Evolutionary conservation across 345 rosid genomes (phyloP), one percentile per base, ranked within the genome.

Genomic region (Iberis pinnata): DNA sequence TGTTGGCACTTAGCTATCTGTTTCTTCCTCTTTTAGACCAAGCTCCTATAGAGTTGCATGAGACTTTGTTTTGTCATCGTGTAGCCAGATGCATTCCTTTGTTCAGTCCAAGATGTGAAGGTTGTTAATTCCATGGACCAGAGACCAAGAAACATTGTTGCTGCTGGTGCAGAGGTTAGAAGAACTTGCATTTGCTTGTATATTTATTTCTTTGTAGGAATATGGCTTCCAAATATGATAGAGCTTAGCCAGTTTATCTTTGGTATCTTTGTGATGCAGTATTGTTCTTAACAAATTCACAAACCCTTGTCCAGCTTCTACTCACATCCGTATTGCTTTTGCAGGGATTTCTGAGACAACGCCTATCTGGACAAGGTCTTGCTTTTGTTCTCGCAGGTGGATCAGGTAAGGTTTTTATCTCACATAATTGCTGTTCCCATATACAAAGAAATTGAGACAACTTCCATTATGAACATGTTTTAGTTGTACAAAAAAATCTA

Each of bases 71-170:
- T 51, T 58, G 17, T 54, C 38, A 61, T 73, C 32, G n/a, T 83
- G 73, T 80, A 92, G 99, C 90, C 99, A 81, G 99, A 92, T 83
- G 89, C 95, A 69, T 92, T 92, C 70, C 89, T 92, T 60, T 92
- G 99, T 72, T 92, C 99, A 1, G 58, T 92, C 67, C 78, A 81
- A 68, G 93, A 85, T 75, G 99, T 92, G 58, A 88, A 85, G 75
- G 89, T 86, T 68, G 80, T 65, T 65, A 85, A 74, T 59, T 55
- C 90, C 27, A 63, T 80, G 55, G 85, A 86, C 72, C 95, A 71
- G 19, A 76, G 99, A 60, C 77, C 85, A 33, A 88, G 87, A 12
- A 84, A 92, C 72, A 64, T 71, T 26, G 69, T 88, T 53, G 68
- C 55, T 5, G 56, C 74, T 56, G 78, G 80, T 75, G 77, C 80